phyloP scores from a whole-genome alignment of 441 rosid genomes.

The Arabidopsis hybrid region DNA sequence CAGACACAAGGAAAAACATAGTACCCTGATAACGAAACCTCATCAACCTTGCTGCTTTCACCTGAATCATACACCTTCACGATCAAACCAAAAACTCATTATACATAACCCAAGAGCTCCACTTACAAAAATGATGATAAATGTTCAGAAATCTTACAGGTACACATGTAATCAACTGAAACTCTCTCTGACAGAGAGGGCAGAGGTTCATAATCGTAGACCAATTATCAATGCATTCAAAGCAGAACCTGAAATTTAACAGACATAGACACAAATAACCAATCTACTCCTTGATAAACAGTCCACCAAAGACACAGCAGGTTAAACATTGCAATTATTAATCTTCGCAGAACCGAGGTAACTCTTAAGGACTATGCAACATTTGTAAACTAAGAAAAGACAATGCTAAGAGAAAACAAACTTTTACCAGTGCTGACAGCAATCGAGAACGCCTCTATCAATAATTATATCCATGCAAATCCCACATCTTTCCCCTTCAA shows the following conservation, averaged over 20 bases:
- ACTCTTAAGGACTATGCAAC: constrained; percentile 2
- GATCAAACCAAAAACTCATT: constrained; percentile 40
- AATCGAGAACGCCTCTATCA: constrained; percentile 96
- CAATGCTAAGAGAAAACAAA: background rate
- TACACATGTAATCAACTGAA: constrained; percentile 95
- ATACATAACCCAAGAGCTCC: constrained; percentile 38
- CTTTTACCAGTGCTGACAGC: constrained; percentile 91
- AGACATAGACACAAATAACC: constrained; percentile 36
- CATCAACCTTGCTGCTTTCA: constrained; percentile 80
- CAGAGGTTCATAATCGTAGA: constrained; percentile 96
- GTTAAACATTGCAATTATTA: background rate
- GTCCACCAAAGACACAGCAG: background rate
- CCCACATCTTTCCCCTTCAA: constrained; percentile 94
- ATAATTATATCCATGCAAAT: constrained; percentile 91
- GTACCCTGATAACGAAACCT: constrained; percentile 75
- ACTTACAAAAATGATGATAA: constrained; percentile 20
- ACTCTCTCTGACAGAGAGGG: constrained; percentile 97
- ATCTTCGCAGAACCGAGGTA: background rate
- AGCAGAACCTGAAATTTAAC: constrained; percentile 84
- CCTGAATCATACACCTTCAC: constrained; percentile 88
- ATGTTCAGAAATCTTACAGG: constrained; percentile 67
- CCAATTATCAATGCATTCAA: constrained; percentile 98
- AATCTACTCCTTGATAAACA: constrained; percentile 24
- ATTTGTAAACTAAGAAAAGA: background rate
- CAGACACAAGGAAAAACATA: background rate